Evolutionary conservation across 768 basidiomycete species (phyloP).

Genomic region (Punctularia strigosozonata): DNA sequence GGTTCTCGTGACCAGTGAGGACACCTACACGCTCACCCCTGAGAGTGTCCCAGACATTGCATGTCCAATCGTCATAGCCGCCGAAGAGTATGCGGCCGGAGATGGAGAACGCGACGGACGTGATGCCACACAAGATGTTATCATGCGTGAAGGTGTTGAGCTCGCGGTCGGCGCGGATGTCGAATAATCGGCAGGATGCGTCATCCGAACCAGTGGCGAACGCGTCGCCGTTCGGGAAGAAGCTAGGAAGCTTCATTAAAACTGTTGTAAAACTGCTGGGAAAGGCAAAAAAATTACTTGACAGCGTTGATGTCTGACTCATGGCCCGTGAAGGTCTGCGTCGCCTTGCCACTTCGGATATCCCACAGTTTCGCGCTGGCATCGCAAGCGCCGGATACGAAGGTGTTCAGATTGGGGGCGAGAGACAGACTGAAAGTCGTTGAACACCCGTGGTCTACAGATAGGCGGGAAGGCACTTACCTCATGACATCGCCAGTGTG

Average conservation of each 20-base stretch:
- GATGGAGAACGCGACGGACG: slow-evolving; percentile 96
- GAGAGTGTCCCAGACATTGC: slow-evolving; percentile 99
- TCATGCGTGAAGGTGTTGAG: slow-evolving; percentile 96
- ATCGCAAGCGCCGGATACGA: slow-evolving; percentile 99
- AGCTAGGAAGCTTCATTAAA: slow-evolving; percentile 36
- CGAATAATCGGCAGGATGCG: slow-evolving; percentile 95
- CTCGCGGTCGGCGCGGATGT: slow-evolving; percentile 95
- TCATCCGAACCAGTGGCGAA: slow-evolving; percentile 99
- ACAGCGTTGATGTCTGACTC: slow-evolving; percentile 99
- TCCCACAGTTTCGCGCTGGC: slow-evolving; percentile 99
- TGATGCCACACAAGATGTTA: slow-evolving; percentile 98
- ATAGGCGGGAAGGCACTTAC: slow-evolving; percentile 30
- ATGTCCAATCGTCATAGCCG: slow-evolving; percentile 99
- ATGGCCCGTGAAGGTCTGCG: slow-evolving; percentile 97
- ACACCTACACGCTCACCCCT: slow-evolving; percentile 98
- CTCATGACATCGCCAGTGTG: slow-evolving; percentile 99
- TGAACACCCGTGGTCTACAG: slow-evolving; percentile 6
- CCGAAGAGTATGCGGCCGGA: slow-evolving; percentile 97
- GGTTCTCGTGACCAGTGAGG: slow-evolving; percentile 94
- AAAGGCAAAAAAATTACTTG: slow-evolving; percentile 47
- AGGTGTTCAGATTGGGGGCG: slow-evolving; percentile 86
- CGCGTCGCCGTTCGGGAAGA: slow-evolving; percentile 99
- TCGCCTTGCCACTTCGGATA: slow-evolving; percentile 93
- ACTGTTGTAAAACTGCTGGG: slow-evolving; percentile 5
- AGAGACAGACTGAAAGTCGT: slow-evolving; percentile 64